Percentiles rank a stretch among this genome's conserved stretches.
Evolutionary conservation across 139 green algal genomes (phyloP).

Genomic region (Picochlorum sp.): DNA sequence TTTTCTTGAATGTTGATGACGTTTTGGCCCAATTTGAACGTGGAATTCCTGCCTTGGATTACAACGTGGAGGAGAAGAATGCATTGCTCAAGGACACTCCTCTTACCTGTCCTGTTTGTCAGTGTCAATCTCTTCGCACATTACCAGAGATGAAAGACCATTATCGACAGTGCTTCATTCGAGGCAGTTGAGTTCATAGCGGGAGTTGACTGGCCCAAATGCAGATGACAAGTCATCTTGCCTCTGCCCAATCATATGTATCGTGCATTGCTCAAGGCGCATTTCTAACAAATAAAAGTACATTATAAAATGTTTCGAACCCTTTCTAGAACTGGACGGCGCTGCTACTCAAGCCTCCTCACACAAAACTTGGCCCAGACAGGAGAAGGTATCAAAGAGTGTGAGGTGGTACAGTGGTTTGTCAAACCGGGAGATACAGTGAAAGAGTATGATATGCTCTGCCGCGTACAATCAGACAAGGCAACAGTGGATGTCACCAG

Average conservation of each 20-base stretch:
- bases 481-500: constrained; percentile 86
- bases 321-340: too few relatives aligned
- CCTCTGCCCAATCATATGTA: too few relatives aligned
- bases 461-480: constrained; percentile 90
- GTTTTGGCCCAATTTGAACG: constrained; percentile 28
- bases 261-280: too few relatives aligned
- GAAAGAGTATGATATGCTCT: constrained; percentile 70
- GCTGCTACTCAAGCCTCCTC: too few relatives aligned
- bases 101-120: constrained; percentile 24
- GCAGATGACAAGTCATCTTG: too few relatives aligned
- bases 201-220: too few relatives aligned
- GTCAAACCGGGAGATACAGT: constrained; percentile 65
- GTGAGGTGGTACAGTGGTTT: constrained; percentile 82
- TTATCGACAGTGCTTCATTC: too few relatives aligned
- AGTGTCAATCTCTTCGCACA: too few relatives aligned
- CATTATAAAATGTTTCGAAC: too few relatives aligned
- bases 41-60: constrained; percentile 13
- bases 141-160: too few relatives aligned
- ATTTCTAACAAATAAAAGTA: too few relatives aligned
- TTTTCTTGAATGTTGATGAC: constrained; percentile 54
- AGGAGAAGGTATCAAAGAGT: constrained; percentile 90
- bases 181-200: too few relatives aligned
- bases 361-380: constrained; percentile 53
- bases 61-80: constrained; percentile 14
- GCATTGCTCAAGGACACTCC: constrained; percentile 46